Evolutionary conservation across 1,284 basidiomycete genomes (phyloP).

Genomic region (Entoloma clypeatum): DNA sequence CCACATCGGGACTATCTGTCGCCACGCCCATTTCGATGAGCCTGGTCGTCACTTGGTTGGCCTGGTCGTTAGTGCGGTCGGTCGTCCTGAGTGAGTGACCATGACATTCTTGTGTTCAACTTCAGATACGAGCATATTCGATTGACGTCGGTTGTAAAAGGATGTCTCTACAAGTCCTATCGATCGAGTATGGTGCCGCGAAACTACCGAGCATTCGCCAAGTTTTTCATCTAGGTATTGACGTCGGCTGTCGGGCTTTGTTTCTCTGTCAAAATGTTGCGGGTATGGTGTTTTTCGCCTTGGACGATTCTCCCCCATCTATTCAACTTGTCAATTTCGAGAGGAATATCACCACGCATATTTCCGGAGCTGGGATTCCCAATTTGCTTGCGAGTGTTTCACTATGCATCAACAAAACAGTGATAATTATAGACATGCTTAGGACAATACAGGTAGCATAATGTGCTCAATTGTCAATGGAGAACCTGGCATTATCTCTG

Average conservation of each 20-base stretch:
- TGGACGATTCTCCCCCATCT: background rate
- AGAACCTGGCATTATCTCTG: slow-evolving; percentile 4
- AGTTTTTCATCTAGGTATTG: background rate
- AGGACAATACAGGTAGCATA: background rate
- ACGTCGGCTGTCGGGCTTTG: background rate
- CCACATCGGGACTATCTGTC: slow-evolving; percentile 2
- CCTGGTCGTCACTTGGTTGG: slow-evolving; percentile 14
- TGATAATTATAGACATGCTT: background rate
- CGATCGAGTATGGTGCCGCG: slow-evolving; percentile 5
- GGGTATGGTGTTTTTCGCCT: slow-evolving; percentile 4
- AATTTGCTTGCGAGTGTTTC: background rate
- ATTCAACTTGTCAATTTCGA: slow-evolving; percentile 6
- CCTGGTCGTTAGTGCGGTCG: background rate
- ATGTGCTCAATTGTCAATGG: slow-evolving; percentile 5
- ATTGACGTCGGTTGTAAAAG: background rate
- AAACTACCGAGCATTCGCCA: background rate
- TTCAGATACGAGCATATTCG: background rate
- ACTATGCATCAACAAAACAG: background rate
- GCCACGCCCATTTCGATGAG: slow-evolving; percentile 13
- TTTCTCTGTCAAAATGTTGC: slow-evolving; percentile 8
- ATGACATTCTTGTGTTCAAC: too few relatives aligned
- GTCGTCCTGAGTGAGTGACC: background rate
- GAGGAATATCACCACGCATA: background rate
- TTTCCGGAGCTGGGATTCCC: background rate
- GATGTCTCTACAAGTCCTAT: slow-evolving; percentile 3